Conservation (phyloP, 768 basidiomycete genomes). For the Porpolomopsis calyptriformis region DNA sequence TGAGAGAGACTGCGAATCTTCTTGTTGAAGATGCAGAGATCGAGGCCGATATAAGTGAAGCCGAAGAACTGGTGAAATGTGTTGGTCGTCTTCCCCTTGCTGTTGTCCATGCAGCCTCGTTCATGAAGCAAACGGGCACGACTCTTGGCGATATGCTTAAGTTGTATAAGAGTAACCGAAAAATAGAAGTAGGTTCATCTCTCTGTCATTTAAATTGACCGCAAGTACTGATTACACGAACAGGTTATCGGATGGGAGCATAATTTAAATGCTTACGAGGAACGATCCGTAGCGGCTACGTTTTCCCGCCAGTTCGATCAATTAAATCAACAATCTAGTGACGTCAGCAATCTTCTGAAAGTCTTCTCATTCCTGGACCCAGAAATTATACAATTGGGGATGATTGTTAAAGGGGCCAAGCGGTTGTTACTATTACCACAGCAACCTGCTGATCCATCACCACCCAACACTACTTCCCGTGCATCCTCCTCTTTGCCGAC, state of each 20-base stretch:
- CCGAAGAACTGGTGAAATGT: not conserved
- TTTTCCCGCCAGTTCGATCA: no score
- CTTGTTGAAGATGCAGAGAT: not conserved
- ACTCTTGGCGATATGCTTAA: not conserved
- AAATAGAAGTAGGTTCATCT: not conserved
- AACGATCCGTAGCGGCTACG: not conserved
- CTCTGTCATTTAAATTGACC: not conserved
- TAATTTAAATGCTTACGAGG: not conserved
- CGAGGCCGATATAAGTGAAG: not conserved
- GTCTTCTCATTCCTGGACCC: no score
- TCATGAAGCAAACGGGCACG: not conserved
- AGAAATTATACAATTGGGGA: not conserved
- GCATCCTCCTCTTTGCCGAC: no score
- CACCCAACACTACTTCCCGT: no score
- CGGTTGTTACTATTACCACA: no score
- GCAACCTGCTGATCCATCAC: no score
- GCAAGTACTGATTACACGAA: not conserved
- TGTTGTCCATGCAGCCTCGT: not conserved
- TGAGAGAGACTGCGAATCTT: not conserved
- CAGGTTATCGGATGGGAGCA: not conserved
- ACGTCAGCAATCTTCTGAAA: no score
- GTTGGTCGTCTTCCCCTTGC: slow-evolving; percentile 4
- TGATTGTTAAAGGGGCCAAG: not conserved
- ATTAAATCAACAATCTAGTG: no score
- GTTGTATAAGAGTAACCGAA: not conserved